Percentiles rank a stretch among this genome's conserved stretches.
phyloP scores from a whole-genome alignment of 805 yeast genomes.

The Lipomyces orientalis region DNA sequence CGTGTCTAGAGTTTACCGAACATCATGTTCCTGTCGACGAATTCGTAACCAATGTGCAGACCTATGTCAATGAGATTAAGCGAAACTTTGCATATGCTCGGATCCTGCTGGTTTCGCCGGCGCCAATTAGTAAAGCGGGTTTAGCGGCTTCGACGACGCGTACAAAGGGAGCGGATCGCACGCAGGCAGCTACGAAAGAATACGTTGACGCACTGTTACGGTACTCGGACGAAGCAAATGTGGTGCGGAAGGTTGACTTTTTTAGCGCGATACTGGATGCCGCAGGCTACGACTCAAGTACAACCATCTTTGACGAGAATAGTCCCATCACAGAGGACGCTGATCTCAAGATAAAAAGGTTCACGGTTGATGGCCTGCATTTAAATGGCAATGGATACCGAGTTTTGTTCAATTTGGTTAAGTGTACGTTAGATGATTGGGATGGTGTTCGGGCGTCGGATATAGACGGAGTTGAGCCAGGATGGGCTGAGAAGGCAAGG shows the following conservation, averaged over 20 bases:
- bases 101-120: conserved; percentile 28
- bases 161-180: conserved; percentile 30
- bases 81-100: conserved; percentile 19
- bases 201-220: conserved; percentile 28
- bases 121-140: conserved; percentile 26
- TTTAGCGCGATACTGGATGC: conserved; percentile 35
- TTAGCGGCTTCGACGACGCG: conserved; percentile 21
- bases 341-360: conserved; percentile 12
- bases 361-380: conserved; percentile 37
- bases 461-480: conserved; percentile 40
- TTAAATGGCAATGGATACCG: conserved; percentile 40
- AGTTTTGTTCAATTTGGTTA: conserved; percentile 20
- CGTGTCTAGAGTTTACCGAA: conserved; percentile 26
- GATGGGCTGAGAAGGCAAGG: conserved; percentile 36
- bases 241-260: conserved; percentile 16
- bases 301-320: background rate
- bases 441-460: conserved; percentile 11
- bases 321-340: conserved; percentile 13
- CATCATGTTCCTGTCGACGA: conserved; percentile 28
- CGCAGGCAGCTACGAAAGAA: conserved; percentile 21
- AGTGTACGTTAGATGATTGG: conserved; percentile 15
- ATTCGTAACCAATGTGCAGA: conserved; percentile 7
- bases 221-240: conserved; percentile 5
- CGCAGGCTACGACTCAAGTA: conserved; percentile 26
- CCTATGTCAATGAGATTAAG: conserved; percentile 15